These are phyloP conservation scores for Erodium moschatum DNA, from an alignment of 441 rosid species.

Conservation along the genomic window DNA sequence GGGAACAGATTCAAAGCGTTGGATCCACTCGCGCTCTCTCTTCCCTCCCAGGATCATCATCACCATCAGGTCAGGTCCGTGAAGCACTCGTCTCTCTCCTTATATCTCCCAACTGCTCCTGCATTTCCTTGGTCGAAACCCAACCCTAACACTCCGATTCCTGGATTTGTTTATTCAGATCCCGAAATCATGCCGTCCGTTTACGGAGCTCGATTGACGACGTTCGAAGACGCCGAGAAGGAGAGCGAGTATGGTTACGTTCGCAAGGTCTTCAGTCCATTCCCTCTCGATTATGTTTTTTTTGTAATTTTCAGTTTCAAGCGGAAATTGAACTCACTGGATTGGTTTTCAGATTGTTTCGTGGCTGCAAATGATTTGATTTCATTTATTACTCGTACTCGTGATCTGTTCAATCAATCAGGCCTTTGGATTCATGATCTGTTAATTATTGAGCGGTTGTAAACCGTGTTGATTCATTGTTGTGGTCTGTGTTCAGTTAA, in stretches of 20 bases:
- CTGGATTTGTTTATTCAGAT: background rate
- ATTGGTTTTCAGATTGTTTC: background rate
- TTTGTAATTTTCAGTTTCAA: no score
- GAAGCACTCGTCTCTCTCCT: background rate
- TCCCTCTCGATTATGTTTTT: background rate
- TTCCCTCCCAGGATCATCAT: background rate
- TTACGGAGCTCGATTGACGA: slow-evolving; percentile 78
- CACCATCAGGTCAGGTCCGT: background rate
- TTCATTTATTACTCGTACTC: background rate
- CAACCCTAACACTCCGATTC: background rate
- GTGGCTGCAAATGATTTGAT: background rate
- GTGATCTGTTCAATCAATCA: no score
- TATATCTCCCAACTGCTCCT: background rate
- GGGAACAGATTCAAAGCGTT: background rate
- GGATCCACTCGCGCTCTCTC: background rate
- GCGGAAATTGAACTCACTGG: slow-evolving; percentile 3
- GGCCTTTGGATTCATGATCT: no score
- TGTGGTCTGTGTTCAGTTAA: background rate
- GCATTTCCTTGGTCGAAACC: background rate
- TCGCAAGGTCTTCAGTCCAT: slow-evolving; percentile 58
- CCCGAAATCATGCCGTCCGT: slow-evolving; percentile 62
- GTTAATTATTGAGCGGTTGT: no score
- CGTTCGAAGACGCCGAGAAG: slow-evolving; percentile 78
- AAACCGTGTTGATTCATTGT: background rate
- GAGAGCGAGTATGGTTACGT: slow-evolving; percentile 45